These are phyloP conservation scores for Irpex sp. DNA, from an alignment of 1,284 basidiomycete genomes.

Conservation along the genomic window DNA sequence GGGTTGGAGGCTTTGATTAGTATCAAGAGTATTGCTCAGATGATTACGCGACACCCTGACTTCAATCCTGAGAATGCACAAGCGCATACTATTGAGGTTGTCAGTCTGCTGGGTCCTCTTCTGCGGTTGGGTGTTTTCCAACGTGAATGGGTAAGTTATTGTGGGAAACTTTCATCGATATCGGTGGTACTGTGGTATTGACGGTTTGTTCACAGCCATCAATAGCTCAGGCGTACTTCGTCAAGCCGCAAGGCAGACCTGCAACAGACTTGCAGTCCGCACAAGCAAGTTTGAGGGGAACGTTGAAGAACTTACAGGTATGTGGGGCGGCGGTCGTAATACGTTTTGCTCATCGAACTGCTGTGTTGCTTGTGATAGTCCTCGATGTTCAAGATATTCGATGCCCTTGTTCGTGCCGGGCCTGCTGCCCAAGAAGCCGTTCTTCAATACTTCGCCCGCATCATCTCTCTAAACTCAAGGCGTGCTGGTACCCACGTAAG, in stretches of 20 bases:
- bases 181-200: no score
- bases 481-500: slow-evolving; percentile 84
- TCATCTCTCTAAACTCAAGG: slow-evolving; percentile 77
- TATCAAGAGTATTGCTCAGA: slow-evolving; percentile 79
- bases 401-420: slow-evolving; percentile 82
- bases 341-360: background rate
- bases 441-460: slow-evolving; percentile 78
- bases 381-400: slow-evolving; percentile 87
- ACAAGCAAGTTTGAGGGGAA: slow-evolving; percentile 77
- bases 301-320: slow-evolving; percentile 80
- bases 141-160: slow-evolving; percentile 84
- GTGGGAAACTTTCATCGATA: no score
- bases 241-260: slow-evolving; percentile 75
- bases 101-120: slow-evolving; percentile 77
- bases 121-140: slow-evolving; percentile 81
- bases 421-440: slow-evolving; percentile 80
- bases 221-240: slow-evolving; percentile 79
- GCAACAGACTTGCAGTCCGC: slow-evolving; percentile 80
- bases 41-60: slow-evolving; percentile 69
- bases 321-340: slow-evolving; percentile 7
- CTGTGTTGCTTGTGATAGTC: slow-evolving; percentile 40
- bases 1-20: slow-evolving; percentile 81
- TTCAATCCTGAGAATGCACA: slow-evolving; percentile 66
- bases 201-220: slow-evolving; percentile 13
- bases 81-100: slow-evolving; percentile 58